Conservation (phyloP, 2,329 filamentous ascomycete species). For the Sporothrix pseudoabietina region DNA sequence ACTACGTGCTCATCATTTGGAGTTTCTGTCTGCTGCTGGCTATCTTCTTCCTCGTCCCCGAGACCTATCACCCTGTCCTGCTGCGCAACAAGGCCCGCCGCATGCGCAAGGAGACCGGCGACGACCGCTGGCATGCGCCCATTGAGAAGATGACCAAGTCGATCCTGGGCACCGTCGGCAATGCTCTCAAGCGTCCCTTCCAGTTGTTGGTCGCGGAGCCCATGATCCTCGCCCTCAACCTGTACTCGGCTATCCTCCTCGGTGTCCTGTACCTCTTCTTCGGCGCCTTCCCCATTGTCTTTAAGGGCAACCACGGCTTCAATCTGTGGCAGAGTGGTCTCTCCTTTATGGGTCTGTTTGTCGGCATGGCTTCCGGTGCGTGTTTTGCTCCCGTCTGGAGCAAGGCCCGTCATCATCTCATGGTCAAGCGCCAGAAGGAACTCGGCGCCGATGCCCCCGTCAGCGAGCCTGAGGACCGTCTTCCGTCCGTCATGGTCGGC, state of each 20-base stretch:
- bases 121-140: slow-evolving; percentile 73
- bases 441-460: slow-evolving; percentile 53
- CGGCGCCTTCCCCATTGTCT: slow-evolving; percentile 82
- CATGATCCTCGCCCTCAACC: slow-evolving; percentile 80
- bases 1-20: slow-evolving; percentile 86
- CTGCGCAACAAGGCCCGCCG: slow-evolving; percentile 70
- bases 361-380: slow-evolving; percentile 68
- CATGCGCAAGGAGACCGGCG: slow-evolving; percentile 74
- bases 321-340: slow-evolving; percentile 78
- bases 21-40: slow-evolving; percentile 62
- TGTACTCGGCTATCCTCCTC: slow-evolving; percentile 81
- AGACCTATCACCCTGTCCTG: slow-evolving; percentile 81
- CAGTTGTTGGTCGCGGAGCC: slow-evolving; percentile 79
- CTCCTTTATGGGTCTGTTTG: slow-evolving; percentile 70
- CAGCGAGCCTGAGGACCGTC: slow-evolving; percentile 83
- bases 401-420: slow-evolving; percentile 59
- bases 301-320: slow-evolving; percentile 73
- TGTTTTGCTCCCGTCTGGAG: slow-evolving; percentile 67
- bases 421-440: slow-evolving; percentile 54
- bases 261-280: slow-evolving; percentile 91
- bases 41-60: slow-evolving; percentile 74
- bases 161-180: slow-evolving; percentile 61
- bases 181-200: slow-evolving; percentile 69
- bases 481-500: slow-evolving; percentile 76
- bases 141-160: slow-evolving; percentile 70